Conservation (phyloP, 106 monocot genomes). For the Dendrobium catenatum region DNA sequence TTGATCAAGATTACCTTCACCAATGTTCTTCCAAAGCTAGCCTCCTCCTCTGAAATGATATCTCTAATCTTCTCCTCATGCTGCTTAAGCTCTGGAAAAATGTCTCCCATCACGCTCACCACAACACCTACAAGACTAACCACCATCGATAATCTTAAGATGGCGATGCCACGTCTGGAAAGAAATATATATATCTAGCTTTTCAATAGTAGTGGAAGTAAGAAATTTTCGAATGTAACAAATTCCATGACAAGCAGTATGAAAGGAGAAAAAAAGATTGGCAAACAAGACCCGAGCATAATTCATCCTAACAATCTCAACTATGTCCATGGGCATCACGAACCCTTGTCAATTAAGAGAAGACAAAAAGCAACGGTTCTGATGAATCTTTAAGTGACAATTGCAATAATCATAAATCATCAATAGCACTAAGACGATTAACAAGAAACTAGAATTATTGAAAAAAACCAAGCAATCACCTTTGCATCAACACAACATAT, state of each 20-base stretch:
- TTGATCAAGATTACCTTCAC: slow-evolving; percentile 51
- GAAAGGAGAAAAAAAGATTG: not conserved
- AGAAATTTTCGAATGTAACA: not conserved
- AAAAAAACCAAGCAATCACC: not conserved
- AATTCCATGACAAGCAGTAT: not conserved
- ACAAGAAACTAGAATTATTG: not conserved
- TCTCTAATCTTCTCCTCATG: slow-evolving; percentile 63
- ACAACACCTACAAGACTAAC: slow-evolving; percentile 78
- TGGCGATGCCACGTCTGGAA: not conserved
- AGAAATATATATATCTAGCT: not conserved
- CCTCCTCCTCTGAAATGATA: slow-evolving; percentile 85
- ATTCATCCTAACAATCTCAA: not conserved
- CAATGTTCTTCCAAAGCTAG: slow-evolving; percentile 85
- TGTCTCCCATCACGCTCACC: slow-evolving; percentile 68
- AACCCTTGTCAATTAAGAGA: not conserved
- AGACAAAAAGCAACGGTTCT: not conserved
- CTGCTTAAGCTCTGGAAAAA: slow-evolving; percentile 83
- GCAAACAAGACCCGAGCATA: not conserved
- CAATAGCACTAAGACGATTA: not conserved
- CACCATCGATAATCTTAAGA: slow-evolving; percentile 9
- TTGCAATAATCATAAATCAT: not conserved
- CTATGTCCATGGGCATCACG: not conserved
- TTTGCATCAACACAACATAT: not conserved
- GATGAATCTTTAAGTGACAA: not conserved
- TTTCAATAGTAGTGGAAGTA: not conserved